These are phyloP conservation scores for Pyronema domesticum DNA, from an alignment of 495 filamentous ascomycete genomes.

Conservation along the genomic window DNA sequence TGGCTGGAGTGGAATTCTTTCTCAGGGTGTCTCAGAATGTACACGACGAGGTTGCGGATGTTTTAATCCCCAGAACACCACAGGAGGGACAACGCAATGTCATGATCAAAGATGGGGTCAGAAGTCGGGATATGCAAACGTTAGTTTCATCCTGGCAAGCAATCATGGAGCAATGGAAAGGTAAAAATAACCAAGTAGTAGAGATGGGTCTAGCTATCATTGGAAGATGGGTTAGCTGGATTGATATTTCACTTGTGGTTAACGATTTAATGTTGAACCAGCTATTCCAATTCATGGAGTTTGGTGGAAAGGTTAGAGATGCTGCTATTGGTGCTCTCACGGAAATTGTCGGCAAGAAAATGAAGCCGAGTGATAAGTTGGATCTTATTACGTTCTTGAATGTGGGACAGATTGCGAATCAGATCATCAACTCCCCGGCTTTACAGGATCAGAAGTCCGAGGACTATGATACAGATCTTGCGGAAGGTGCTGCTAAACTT, in stretches of 20 bases:
- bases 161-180: conserved; percentile 63
- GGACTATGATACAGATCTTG: conserved; percentile 83
- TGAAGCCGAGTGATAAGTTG: conserved; percentile 81
- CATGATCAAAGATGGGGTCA: conserved; percentile 73
- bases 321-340: conserved; percentile 83
- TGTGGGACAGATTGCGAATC: conserved; percentile 58
- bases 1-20: conserved; percentile 64
- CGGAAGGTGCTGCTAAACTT: conserved; percentile 86
- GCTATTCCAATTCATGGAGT: conserved; percentile 60
- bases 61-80: conserved; percentile 55
- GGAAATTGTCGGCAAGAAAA: conserved; percentile 93
- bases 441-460: conserved; percentile 59
- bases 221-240: conserved; percentile 94
- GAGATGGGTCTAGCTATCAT: conserved; percentile 78
- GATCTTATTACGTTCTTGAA: conserved; percentile 85
- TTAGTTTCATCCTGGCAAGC: conserved; percentile 81
- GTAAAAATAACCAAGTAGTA: conserved; percentile 52
- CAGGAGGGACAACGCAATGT: conserved; percentile 62
- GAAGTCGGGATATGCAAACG: conserved; percentile 65
- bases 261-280: conserved; percentile 68
- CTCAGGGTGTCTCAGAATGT: conserved; percentile 70
- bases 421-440: conserved; percentile 63
- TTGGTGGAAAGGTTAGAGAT: conserved; percentile 59
- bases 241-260: conserved; percentile 81
- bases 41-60: conserved; percentile 94